Evolutionary conservation across 306 rosid genomes (phyloP).

Genomic region (Rosa persica): DNA sequence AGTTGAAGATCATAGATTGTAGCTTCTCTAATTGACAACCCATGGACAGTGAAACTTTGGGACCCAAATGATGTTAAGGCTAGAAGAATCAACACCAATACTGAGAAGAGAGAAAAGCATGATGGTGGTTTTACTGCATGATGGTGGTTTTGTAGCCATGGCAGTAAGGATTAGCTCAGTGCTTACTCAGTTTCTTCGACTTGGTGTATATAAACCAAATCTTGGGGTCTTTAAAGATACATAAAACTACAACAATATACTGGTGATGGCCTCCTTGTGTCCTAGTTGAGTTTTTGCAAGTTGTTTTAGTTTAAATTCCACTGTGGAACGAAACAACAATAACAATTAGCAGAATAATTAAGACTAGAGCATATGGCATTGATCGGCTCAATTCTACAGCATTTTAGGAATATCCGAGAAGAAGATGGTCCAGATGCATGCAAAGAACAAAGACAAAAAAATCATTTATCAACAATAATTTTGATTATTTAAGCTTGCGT

Average conservation of each 20-base stretch:
- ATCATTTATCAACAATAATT: not conserved
- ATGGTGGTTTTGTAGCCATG: conserved; percentile 23
- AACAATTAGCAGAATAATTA: not conserved
- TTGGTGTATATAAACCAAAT: conserved; percentile 9
- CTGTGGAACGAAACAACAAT: not conserved
- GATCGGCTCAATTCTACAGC: not conserved
- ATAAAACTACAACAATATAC: not conserved
- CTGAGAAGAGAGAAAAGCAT: conserved; percentile 17
- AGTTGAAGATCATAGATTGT: conserved; percentile 41
- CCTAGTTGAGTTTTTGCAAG: not conserved
- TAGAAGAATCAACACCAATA: conserved; percentile 30
- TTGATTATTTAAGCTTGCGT: not conserved
- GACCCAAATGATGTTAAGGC: not conserved
- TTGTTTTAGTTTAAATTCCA: not conserved
- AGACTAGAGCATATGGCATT: conserved; percentile 2
- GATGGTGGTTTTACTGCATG: not conserved
- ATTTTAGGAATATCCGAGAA: not conserved
- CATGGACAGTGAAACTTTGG: not conserved
- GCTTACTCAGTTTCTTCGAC: not conserved
- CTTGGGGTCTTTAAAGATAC: not conserved
- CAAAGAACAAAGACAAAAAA: too few species aligned
- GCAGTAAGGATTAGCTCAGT: not conserved
- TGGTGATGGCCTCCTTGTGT: not conserved
- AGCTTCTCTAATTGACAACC: conserved; percentile 39
- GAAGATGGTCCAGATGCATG: conserved; percentile 2